Base-by-base conservation (phyloP, 2,329 filamentous ascomycete species). In the Pyrenophora seminiperda region DNA sequence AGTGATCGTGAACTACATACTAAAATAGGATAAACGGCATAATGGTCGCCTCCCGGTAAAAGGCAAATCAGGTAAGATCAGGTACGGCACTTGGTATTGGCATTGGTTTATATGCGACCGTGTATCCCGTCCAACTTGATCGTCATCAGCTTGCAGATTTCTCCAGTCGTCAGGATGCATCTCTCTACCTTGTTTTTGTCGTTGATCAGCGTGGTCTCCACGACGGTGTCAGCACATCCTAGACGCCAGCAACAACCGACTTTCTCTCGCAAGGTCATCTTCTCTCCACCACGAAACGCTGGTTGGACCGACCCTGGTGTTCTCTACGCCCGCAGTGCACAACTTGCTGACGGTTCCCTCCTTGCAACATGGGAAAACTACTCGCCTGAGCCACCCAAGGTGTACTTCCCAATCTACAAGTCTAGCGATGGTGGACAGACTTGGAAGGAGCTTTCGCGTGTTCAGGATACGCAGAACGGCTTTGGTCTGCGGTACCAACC, bases 401-500 rank as follows among this genome's bases (percentile, higher is more conserved):
- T 72, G 54, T 77, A 76, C 64, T 77, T 77, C 54, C 76, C 76
- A 24, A 75, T 79, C 58, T 79, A 72, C 60, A 73, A 66, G 62
- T 81, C 73, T 61, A 72, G 63, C 51, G 77, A 82, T 68, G 62
- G 73, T 53, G 65, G 77, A 9, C 62, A 66, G 15, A 84, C 80
- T 1, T 90, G 87, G 87, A 76, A 77, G 13, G 80, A 87, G 64
- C 75, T 88, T 41, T 83, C 84, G 4, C 78, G 78, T 13, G 82
- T 90, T 7, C 75, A 82, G 11, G 87, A 90, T 65, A 82, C 81
- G 22, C 85, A 88, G 60, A 85, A 88, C 56, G 80, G 80, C 33
- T 84, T 82, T 75, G 87, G 87, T 15, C 68, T 89, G 45, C 80
- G 85, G 22, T 89, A 88, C 62, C 88, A 90, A 62, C 88, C 88